Conservation (phyloP, 2,329 filamentous ascomycete genomes). For the Aspergillus felis region DNA sequence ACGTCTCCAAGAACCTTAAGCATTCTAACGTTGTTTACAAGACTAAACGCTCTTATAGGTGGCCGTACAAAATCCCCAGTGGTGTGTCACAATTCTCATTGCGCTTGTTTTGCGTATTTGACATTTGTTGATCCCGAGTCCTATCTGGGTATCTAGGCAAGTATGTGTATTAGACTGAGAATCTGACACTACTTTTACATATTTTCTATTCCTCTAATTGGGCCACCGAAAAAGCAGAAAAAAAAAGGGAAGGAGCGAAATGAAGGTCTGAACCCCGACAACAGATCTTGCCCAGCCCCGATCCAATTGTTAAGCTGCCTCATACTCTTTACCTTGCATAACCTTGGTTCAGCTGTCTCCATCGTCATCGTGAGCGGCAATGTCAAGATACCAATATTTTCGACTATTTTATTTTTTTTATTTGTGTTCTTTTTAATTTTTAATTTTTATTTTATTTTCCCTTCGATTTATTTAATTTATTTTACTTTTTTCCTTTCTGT, state of each 20-base stretch:
- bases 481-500: slow-evolving; percentile 7
- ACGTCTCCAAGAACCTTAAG: neutral
- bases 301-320: slow-evolving; percentile 20
- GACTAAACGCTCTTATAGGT: neutral
- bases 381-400: slow-evolving; percentile 14
- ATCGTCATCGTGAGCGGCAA: slow-evolving; percentile 23
- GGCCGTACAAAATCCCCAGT: neutral
- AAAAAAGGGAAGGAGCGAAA: neutral
- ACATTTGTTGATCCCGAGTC: neutral
- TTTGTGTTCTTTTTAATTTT: neutral
- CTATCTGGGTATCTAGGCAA: neutral
- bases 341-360: slow-evolving; percentile 26
- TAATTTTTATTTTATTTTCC: no score
- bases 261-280: slow-evolving; percentile 11
- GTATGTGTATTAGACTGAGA: neutral
- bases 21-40: neutral
- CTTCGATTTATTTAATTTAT: neutral
- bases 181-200: neutral
- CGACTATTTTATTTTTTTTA: neutral
- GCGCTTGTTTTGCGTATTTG: neutral
- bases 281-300: slow-evolving; percentile 18
- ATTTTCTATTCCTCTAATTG: neutral
- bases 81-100: neutral
- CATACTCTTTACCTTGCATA: slow-evolving; percentile 23
- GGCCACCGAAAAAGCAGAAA: neutral